These are phyloP conservation scores for Eimeria acervulina DNA, from an alignment of 169 alveolate species.

Conservation along the genomic window DNA sequence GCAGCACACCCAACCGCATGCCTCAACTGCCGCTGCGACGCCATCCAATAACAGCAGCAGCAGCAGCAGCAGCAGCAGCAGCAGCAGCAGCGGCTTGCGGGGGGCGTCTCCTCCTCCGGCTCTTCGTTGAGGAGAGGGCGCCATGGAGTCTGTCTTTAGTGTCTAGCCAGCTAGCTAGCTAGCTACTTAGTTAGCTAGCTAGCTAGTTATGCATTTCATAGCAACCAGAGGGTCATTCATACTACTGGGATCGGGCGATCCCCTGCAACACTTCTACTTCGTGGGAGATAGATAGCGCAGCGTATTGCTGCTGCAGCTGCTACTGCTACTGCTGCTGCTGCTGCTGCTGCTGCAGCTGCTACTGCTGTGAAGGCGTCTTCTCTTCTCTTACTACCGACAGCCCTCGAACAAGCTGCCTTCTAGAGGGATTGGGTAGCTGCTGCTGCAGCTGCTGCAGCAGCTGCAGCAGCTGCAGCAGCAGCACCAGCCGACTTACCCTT, in stretches of 20 bases:
- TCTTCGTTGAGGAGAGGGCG: no score
- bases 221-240: background rate
- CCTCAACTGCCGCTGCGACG: background rate
- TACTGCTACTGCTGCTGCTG: conserved; percentile 3
- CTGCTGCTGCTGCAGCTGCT: conserved; percentile 16
- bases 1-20: background rate
- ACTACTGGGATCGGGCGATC: background rate
- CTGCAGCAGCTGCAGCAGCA: conserved; percentile 11
- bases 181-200: background rate
- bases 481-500: background rate
- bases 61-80: background rate
- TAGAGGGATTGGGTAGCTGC: background rate
- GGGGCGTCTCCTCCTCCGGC: background rate
- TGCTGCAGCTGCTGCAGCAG: conserved; percentile 8
- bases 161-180: background rate
- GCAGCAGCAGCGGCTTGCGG: background rate
- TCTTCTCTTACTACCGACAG: background rate
- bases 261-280: background rate
- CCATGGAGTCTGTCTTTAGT: no score
- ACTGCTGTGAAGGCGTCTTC: background rate
- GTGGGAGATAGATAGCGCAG: background rate
- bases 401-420: background rate
- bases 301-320: conserved; percentile 14
- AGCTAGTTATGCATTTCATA: background rate
- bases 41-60: background rate